These are phyloP conservation scores for Cenchrus americanus DNA, from an alignment of 176 grass and related monocot genomes.

Conservation along the genomic window DNA sequence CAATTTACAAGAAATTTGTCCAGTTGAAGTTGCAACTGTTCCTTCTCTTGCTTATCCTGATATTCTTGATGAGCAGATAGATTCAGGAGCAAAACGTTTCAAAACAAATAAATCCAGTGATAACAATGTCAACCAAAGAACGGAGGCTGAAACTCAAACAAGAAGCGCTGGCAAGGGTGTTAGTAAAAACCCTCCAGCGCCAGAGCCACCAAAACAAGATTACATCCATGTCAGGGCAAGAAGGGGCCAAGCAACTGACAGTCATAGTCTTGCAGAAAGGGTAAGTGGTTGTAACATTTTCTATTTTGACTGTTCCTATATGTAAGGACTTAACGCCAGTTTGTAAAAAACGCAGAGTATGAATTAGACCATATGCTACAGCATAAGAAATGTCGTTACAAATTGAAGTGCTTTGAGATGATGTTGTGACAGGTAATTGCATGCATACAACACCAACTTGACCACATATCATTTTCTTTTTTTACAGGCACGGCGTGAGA, in stretches of 20 bases:
- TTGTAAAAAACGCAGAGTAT: neutral
- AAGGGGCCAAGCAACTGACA: slow-evolving; percentile 97
- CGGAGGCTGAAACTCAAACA: slow-evolving; percentile 66
- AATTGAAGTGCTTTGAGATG: neutral
- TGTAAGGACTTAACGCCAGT: neutral
- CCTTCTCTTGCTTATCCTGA: neutral
- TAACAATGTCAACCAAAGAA: slow-evolving; percentile 61
- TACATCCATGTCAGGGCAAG: slow-evolving; percentile 97
- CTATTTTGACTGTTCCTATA: slow-evolving; percentile 6
- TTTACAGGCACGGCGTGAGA: slow-evolving; percentile 87
- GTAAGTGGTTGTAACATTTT: slow-evolving; percentile 49
- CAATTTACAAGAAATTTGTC: neutral
- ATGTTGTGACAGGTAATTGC: neutral
- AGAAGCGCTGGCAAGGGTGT: slow-evolving; percentile 55
- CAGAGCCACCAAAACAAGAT: slow-evolving; percentile 82
- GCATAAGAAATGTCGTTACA: neutral
- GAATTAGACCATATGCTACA: neutral
- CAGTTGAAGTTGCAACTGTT: neutral
- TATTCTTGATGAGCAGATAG: slow-evolving; percentile 45
- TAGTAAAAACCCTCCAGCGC: slow-evolving; percentile 58
- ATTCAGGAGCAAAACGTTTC: slow-evolving; percentile 63
- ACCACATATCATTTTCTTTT: slow-evolving; percentile 18
- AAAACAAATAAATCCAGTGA: slow-evolving; percentile 65
- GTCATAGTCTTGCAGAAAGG: slow-evolving; percentile 97
- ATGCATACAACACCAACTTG: neutral